A percentile compares a stretch with the other conserved stretches of the same genome.
These are phyloP conservation scores for Megacollybia platyphylla DNA, from an alignment of 1,284 basidiomycete species.

Conservation along the genomic window DNA sequence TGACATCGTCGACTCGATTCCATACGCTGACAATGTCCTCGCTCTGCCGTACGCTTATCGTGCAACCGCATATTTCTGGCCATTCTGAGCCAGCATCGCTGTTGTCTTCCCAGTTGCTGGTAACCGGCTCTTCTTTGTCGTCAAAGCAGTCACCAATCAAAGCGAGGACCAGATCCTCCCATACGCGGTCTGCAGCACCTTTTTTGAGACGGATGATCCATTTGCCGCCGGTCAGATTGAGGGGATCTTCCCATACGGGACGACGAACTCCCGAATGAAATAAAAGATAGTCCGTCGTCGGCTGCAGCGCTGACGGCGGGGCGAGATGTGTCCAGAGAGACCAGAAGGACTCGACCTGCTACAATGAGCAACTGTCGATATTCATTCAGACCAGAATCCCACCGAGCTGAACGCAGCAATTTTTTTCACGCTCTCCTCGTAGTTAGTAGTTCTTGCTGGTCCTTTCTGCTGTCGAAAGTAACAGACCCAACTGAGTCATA, in stretches of 20 bases:
- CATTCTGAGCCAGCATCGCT: slow-evolving; percentile 29
- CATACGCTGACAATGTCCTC: slow-evolving; percentile 77
- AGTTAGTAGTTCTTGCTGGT: slow-evolving; percentile 67
- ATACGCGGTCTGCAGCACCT: slow-evolving; percentile 68
- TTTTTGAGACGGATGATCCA: slow-evolving; percentile 84
- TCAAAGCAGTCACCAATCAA: slow-evolving; percentile 69
- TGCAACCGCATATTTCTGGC: slow-evolving; percentile 77
- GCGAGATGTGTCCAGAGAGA: slow-evolving; percentile 71
- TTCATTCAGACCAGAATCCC: slow-evolving; percentile 14
- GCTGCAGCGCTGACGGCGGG: slow-evolving; percentile 57
- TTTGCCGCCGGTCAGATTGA: slow-evolving; percentile 81
- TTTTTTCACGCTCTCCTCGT: slow-evolving; percentile 81
- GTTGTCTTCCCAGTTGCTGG: slow-evolving; percentile 21
- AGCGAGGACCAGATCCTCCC: slow-evolving; percentile 73
- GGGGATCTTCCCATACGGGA: slow-evolving; percentile 85
- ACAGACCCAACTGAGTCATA: slow-evolving; percentile 57
- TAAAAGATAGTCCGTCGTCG: slow-evolving; percentile 77
- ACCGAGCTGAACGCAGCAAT: slow-evolving; percentile 69
- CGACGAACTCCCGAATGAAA: slow-evolving; percentile 73
- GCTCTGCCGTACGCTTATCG: slow-evolving; percentile 70
- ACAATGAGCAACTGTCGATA: background rate
- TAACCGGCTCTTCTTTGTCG: slow-evolving; percentile 13
- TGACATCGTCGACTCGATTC: slow-evolving; percentile 63
- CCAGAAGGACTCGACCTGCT: slow-evolving; percentile 75
- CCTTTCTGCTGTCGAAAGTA: slow-evolving; percentile 78